Conservation (phyloP, 805 yeast species). For the Barnettozyma siamensis region DNA sequence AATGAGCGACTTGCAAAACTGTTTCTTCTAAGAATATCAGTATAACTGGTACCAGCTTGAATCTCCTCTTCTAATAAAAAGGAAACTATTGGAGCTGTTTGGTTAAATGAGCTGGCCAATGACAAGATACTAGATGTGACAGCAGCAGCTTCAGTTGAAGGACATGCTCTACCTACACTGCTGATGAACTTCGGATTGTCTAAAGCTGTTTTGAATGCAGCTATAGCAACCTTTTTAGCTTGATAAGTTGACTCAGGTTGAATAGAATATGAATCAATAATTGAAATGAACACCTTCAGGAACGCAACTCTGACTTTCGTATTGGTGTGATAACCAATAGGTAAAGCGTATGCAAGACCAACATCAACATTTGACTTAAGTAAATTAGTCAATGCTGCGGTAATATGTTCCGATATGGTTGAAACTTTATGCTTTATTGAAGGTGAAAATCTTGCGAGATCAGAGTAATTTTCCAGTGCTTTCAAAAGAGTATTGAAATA, state of each 20-base stretch:
- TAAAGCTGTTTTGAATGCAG: slow-evolving; percentile 28
- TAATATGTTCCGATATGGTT: slow-evolving; percentile 54
- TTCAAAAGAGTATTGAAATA: slow-evolving; percentile 57
- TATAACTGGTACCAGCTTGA: slow-evolving; percentile 48
- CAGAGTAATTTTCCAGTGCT: slow-evolving; percentile 35
- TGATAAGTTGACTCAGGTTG: slow-evolving; percentile 21
- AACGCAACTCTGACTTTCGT: slow-evolving; percentile 62
- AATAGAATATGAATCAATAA: slow-evolving; percentile 34
- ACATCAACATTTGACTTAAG: slow-evolving; percentile 69
- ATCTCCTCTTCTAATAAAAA: slow-evolving; percentile 60
- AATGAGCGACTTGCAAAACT: slow-evolving; percentile 76
- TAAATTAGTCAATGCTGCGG: slow-evolving; percentile 60
- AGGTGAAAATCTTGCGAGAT: slow-evolving; percentile 30
- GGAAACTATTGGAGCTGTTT: slow-evolving; percentile 42
- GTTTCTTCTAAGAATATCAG: slow-evolving; percentile 74
- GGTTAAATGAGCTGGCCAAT: slow-evolving; percentile 41
- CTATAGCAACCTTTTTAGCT: slow-evolving; percentile 22
- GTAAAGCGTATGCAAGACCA: slow-evolving; percentile 69
- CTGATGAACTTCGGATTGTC: slow-evolving; percentile 40
- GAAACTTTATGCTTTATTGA: slow-evolving; percentile 48
- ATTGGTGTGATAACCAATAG: slow-evolving; percentile 72
- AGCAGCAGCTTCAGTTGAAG: slow-evolving; percentile 63
- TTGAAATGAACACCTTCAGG: slow-evolving; percentile 70
- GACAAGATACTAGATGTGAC: slow-evolving; percentile 61
- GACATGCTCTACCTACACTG: slow-evolving; percentile 55